Conservation (phyloP, 495 filamentous ascomycete genomes). For the Talaromyces trachyspermus region DNA sequence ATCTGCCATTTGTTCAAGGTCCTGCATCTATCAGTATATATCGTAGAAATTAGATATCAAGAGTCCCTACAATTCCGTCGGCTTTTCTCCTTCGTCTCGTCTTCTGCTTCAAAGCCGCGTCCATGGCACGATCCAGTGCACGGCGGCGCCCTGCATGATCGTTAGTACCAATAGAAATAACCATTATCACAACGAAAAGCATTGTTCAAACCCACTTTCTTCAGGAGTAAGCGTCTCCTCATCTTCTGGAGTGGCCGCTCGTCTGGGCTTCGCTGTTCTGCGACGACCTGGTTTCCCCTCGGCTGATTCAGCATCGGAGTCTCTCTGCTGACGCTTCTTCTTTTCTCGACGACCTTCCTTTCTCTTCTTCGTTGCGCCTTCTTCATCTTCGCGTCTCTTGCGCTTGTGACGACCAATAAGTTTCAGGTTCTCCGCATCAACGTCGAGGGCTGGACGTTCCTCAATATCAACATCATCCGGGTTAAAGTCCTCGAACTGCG, state of each 20-base stretch:
- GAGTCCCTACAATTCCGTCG: slow-evolving; percentile 72
- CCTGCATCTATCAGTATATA: slow-evolving; percentile 42
- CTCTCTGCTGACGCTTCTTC: slow-evolving; percentile 57
- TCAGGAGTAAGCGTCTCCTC: slow-evolving; percentile 55
- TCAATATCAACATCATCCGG: slow-evolving; percentile 67
- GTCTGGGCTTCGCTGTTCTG: slow-evolving; percentile 43
- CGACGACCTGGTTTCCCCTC: slow-evolving; percentile 51
- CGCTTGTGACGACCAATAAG: slow-evolving; percentile 71
- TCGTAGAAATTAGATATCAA: not conserved
- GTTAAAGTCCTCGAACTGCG: slow-evolving; percentile 88
- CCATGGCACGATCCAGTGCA: slow-evolving; percentile 78
- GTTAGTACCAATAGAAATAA: not conserved
- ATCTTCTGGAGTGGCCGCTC: slow-evolving; percentile 47
- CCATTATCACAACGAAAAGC: slow-evolving; percentile 7
- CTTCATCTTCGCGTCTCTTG: slow-evolving; percentile 61
- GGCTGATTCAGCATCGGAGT: slow-evolving; percentile 44
- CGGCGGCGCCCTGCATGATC: slow-evolving; percentile 54
- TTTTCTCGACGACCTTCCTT: slow-evolving; percentile 71
- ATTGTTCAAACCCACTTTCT: slow-evolving; percentile 32
- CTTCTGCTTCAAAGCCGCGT: slow-evolving; percentile 77
- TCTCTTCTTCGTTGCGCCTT: slow-evolving; percentile 54
- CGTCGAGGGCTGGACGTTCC: slow-evolving; percentile 65
- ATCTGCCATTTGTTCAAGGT: slow-evolving; percentile 83
- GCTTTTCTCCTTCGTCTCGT: slow-evolving; percentile 69
- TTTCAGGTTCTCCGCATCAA: slow-evolving; percentile 82